Conservation (phyloP, 345 rosid genomes). For the Toxicodendron radicans region DNA sequence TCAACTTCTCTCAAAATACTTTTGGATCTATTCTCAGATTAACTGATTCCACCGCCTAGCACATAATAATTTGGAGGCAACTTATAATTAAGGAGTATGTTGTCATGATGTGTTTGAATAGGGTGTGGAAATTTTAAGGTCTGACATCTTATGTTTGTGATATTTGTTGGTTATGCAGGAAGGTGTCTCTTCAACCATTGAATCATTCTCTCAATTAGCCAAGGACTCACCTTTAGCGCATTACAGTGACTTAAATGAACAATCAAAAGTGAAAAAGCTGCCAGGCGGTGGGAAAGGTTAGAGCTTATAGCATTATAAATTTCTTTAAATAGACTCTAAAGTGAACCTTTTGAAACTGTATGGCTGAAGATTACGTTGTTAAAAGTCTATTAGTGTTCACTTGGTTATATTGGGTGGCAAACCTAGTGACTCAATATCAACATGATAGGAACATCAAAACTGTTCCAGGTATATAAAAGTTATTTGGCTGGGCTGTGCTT, state of each 20-base stretch:
- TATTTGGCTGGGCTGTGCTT: no score
- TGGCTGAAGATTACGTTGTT: slow-evolving; percentile 16
- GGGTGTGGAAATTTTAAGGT: slow-evolving; percentile 1
- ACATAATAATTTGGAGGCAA: background rate
- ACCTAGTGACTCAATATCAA: background rate
- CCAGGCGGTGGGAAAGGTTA: slow-evolving; percentile 87
- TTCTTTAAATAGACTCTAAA: slow-evolving; percentile 3
- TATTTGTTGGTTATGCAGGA: slow-evolving; percentile 51
- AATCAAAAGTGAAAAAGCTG: slow-evolving; percentile 73
- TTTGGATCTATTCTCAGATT: slow-evolving; percentile 1
- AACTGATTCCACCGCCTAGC: background rate
- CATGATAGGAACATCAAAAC: background rate
- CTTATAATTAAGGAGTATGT: background rate
- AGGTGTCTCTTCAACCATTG: slow-evolving; percentile 63
- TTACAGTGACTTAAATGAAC: slow-evolving; percentile 33
- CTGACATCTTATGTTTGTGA: background rate
- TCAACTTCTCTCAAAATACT: background rate
- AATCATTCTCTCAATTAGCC: slow-evolving; percentile 63
- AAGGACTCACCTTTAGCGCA: slow-evolving; percentile 36
- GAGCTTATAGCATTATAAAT: slow-evolving; percentile 26
- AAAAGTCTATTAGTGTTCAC: background rate
- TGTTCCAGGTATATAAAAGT: background rate
- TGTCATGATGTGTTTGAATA: background rate
- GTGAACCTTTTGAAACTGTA: slow-evolving; percentile 1
- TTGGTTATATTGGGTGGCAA: background rate